phyloP scores from a whole-genome alignment of 768 basidiomycete genomes.

The Lentinula sp. region DNA sequence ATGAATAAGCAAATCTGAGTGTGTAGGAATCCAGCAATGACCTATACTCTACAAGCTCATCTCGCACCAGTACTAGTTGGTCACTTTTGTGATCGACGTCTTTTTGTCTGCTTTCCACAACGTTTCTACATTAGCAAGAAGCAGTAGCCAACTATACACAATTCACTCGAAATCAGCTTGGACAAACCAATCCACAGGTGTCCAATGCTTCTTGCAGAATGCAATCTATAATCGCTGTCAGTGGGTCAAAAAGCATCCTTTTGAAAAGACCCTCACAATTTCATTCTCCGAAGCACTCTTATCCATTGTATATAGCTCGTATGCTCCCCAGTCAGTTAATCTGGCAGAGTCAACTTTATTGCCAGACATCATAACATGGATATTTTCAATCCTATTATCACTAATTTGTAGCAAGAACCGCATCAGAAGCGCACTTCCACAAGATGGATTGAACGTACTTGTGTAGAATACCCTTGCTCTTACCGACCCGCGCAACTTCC shows the following conservation, averaged over 20 bases:
- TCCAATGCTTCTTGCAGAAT: constrained; percentile 1
- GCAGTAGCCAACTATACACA: not conserved
- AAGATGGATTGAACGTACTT: not conserved
- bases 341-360: not conserved
- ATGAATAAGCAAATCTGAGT: too few species aligned
- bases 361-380: not conserved
- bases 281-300: not conserved
- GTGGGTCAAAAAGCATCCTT: not conserved
- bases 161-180: not conserved
- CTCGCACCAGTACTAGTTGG: too few species aligned
- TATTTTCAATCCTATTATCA: not conserved
- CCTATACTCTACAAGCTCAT: too few species aligned
- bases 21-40: too few species aligned
- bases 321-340: not conserved
- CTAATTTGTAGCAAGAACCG: not conserved
- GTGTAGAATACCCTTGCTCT: not conserved
- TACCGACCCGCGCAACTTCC: not conserved
- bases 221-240: not conserved
- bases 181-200: not conserved
- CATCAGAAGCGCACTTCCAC: not conserved
- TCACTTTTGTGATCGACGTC: too few species aligned
- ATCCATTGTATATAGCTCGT: not conserved
- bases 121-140: too few species aligned
- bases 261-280: not conserved
- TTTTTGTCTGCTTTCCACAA: too few species aligned